These are phyloP conservation scores for Colletotrichum echinochloae DNA, from an alignment of 2,329 filamentous ascomycete species.

Conservation along the genomic window DNA sequence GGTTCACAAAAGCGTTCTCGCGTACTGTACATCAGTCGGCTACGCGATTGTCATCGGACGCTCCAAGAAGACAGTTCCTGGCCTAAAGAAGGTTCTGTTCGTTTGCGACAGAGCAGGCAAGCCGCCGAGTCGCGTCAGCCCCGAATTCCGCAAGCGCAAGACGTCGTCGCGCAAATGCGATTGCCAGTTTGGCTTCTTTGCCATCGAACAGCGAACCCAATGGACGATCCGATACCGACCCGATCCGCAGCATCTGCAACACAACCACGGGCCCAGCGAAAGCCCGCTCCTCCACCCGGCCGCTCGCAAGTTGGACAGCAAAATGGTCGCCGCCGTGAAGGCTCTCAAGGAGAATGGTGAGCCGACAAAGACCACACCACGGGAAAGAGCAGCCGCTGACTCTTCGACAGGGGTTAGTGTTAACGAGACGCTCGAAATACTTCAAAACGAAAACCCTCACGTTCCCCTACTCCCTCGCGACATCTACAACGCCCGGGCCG, in stretches of 20 bases:
- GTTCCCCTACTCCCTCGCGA: conserved; percentile 73
- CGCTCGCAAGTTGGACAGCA: conserved; percentile 73
- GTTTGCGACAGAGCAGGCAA: conserved; percentile 75
- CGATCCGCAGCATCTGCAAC: conserved; percentile 66
- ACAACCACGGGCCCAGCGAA: conserved; percentile 76
- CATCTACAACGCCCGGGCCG: conserved; percentile 75
- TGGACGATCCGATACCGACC: conserved; percentile 76
- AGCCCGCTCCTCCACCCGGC: conserved; percentile 75
- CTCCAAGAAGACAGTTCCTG: conserved; percentile 75
- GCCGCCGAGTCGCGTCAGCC: conserved; percentile 70
- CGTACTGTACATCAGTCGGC: conserved; percentile 75
- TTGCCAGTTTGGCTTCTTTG: conserved; percentile 77
- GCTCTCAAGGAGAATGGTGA: conserved; percentile 74
- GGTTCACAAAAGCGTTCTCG: conserved; percentile 72
- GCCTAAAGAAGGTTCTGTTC: conserved; percentile 75
- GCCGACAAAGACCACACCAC: conserved; percentile 43
- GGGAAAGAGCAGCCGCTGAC: conserved; percentile 47
- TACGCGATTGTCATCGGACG: conserved; percentile 77
- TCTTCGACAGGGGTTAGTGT: conserved; percentile 68
- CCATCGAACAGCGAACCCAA: conserved; percentile 74
- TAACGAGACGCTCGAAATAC: conserved; percentile 73
- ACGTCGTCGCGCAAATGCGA: conserved; percentile 77
- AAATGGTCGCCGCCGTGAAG: conserved; percentile 76
- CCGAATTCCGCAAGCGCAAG: conserved; percentile 73
- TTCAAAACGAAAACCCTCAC: conserved; percentile 73